These are phyloP conservation scores for Colletotrichum sp. DNA, from an alignment of 2,329 filamentous ascomycete genomes.

Conservation along the genomic window DNA sequence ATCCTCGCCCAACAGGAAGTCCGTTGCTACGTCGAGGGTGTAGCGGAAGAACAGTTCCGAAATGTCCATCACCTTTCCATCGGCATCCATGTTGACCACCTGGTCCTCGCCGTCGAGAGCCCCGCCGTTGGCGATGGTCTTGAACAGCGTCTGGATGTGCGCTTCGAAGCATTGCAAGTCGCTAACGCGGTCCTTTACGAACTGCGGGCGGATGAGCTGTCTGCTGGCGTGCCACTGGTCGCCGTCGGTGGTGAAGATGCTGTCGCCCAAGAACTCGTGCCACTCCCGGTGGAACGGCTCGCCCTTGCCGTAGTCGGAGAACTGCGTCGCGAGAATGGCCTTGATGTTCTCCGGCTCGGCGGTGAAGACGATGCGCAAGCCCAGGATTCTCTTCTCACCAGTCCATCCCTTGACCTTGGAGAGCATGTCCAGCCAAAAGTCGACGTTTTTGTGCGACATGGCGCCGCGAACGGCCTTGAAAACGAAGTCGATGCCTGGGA, in stretches of 20 bases:
- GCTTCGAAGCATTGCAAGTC: conserved; percentile 83
- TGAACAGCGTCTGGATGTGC: conserved; percentile 77
- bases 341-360: conserved; percentile 90
- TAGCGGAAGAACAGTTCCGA: conserved; percentile 83
- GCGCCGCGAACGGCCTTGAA: conserved; percentile 58
- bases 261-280: conserved; percentile 76
- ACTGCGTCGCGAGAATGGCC: conserved; percentile 86
- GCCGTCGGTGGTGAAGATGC: conserved; percentile 83
- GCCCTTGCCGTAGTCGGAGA: conserved; percentile 84
- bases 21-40: conserved; percentile 84
- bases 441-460: conserved; percentile 59
- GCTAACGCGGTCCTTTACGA: conserved; percentile 82
- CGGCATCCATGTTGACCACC: conserved; percentile 65
- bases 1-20: conserved; percentile 82
- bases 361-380: conserved; percentile 73
- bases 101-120: conserved; percentile 65
- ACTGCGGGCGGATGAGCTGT: conserved; percentile 85
- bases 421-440: conserved; percentile 66
- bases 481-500: conserved; percentile 67
- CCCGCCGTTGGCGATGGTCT: conserved; percentile 65
- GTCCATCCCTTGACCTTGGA: conserved; percentile 54
- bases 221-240: conserved; percentile 79
- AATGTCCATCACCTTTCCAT: conserved; percentile 71
- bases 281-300: conserved; percentile 76
- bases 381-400: conserved; percentile 60